Base-by-base conservation (phyloP, 352 stramenopile genomes). In the Blastocystis sp. region DNA sequence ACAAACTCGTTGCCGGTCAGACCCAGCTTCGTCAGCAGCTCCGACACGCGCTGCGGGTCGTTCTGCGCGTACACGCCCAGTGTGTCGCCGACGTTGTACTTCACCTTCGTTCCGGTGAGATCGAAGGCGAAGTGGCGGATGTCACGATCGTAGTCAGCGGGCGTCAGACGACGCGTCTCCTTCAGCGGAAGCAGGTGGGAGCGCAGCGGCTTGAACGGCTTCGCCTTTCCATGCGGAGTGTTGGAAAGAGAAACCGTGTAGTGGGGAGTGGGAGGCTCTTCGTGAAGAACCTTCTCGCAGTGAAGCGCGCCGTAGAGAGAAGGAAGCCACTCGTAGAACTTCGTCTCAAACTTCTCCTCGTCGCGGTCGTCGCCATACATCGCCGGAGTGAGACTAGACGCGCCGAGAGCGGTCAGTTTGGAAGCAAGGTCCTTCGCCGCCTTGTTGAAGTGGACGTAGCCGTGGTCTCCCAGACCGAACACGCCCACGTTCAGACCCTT, bases 101-200 rank as follows among this genome's bases (percentile, higher is more conserved):
- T 90, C 87, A 94, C 92, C 42, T 87, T 87, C 24, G 90, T 92
- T 87, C 91, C 91, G 27, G 86, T 91, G 64, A 92, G 93, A 88
- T 94, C 91, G 89, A 94, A 93, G 77, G 93, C 91, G 57, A 94
- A 73, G 87, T 94, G 91, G 88, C 93, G 93, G 44, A 94, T 91
- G 86, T 94, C 93, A 46, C 91, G 91, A 84, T 89, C 90, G 88
- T 94, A 94, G 85, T 92, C 90, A 14, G 71, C 78, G 0, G 91
- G 91, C 18, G 91, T 94, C 51, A 94, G 87, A 34, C 91, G 90
- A 84, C 92, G 87, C 89, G 90, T 93, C 75, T 92, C 92, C 61
- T 90, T 93, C 59, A 93, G 90, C 29, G 84, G 88, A 69, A 93
- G 90, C 18, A 93, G 64, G 27, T 81, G 69, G 11, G 40, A 63